phyloP scores from a whole-genome alignment of 179 eudicot genomes.

The Silene vulgaris region DNA sequence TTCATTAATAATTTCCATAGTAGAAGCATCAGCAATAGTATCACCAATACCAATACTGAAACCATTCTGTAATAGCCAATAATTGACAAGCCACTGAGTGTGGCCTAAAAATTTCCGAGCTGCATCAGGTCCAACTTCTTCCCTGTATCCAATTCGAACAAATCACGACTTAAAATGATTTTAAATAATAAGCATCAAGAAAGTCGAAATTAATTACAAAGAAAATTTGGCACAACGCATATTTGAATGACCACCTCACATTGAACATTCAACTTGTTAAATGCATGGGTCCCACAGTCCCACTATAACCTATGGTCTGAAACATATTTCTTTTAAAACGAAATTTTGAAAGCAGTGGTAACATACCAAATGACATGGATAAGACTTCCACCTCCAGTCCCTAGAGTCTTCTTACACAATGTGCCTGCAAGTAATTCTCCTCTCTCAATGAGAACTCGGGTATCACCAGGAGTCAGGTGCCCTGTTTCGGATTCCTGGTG shows the following conservation, averaged over 20 bases:
- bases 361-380: slow-evolving; percentile 93
- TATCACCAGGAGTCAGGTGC: slow-evolving; percentile 86
- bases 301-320: not conserved
- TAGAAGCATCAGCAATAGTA: slow-evolving; percentile 94
- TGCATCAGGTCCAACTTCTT: slow-evolving; percentile 99
- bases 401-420: slow-evolving; percentile 92
- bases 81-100: slow-evolving; percentile 99
- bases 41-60: slow-evolving; percentile 99
- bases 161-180: not conserved
- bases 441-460: slow-evolving; percentile 78
- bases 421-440: slow-evolving; percentile 92
- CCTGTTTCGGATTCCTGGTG: slow-evolving; percentile 79
- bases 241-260: not conserved
- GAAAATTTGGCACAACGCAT: not conserved
- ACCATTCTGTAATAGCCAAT: slow-evolving; percentile 91
- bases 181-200: not conserved
- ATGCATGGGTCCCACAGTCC: not conserved
- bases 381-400: slow-evolving; percentile 86
- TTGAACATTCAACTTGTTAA: not conserved
- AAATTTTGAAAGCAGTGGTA: not conserved
- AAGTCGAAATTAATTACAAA: not conserved
- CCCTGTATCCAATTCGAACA: slow-evolving; percentile 45
- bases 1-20: slow-evolving; percentile 93
- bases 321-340: not conserved
- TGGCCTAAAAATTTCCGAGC: slow-evolving; percentile 98